Evolutionary conservation across 2,329 filamentous ascomycete genomes (phyloP), one percentile per base, ranked within the genome.

Genomic region (Colletotrichum tofieldiae): DNA sequence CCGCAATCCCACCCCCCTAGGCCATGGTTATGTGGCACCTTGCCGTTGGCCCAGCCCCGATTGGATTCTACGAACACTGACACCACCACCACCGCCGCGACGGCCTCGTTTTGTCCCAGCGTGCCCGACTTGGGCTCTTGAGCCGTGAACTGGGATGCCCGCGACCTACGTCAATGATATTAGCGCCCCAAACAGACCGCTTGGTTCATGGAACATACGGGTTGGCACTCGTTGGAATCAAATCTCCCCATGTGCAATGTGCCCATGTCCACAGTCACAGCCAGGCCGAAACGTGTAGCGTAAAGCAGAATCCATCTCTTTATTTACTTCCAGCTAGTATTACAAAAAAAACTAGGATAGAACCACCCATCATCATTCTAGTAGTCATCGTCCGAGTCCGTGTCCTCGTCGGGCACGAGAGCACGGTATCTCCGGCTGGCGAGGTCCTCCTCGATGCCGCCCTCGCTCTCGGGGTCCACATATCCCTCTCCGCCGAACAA

Each of bases 401-500:
- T 93, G 51, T 85, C 82, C 58, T 96, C 93, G 75, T 96, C 93
- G 2, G 93, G 91, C 70, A 95, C 82, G 32, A 97, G 86, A 2
- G 94, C 93, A 70, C 94, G 89, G 81, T 95, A 97, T 75, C 93
- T 87, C 72, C 94, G 87, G 71, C 90, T 93, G 1, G 94, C 93
- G 73, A 99, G 84, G 79, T 98, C 96, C 78, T 97, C 94, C 79
- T 97, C 95, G 29, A 98, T 86, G 0, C 96, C 95, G 2, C 95
- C 95, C 77, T 97, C 94, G 65, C 91, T 92, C 78, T 97, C 95
- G 0, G 93, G 92, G 78, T 98, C 95, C 47, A 95, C 88, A 79
- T 98, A 98, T 3, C 96, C 95, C 76, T 92, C 90, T 1, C 96
- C 96, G 23, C 96, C 96, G 62, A 93, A 88, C 61, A 98, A 86